A percentile compares a stretch with the other conserved stretches of the same genome.
phyloP scores from a whole-genome alignment of 768 basidiomycete genomes.

The Tricholoma matsutake region DNA sequence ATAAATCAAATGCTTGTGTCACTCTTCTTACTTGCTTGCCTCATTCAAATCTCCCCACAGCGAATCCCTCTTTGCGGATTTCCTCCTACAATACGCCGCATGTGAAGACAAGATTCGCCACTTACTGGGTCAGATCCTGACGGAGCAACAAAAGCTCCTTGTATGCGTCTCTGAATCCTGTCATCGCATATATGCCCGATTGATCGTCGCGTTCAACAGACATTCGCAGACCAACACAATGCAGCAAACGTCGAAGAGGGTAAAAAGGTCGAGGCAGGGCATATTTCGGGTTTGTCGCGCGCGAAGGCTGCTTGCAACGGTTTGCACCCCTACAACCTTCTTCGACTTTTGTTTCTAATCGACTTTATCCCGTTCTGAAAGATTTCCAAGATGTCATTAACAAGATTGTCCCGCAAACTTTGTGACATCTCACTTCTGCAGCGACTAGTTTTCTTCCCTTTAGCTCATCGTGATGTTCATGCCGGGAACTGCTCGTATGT shows the following conservation, averaged over 20 bases:
- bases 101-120: slow-evolving; percentile 22
- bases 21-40: neutral
- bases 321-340: neutral
- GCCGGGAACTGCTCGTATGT: neutral
- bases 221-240: slow-evolving; percentile 5
- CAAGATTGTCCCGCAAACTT: slow-evolving; percentile 11
- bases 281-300: slow-evolving; percentile 17
- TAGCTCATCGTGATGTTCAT: neutral
- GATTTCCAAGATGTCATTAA: slow-evolving; percentile 15
- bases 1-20: slow-evolving; percentile 12
- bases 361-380: slow-evolving; percentile 4
- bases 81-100: slow-evolving; percentile 21
- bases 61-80: slow-evolving; percentile 17
- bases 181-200: neutral
- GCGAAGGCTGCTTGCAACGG: slow-evolving; percentile 17
- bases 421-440: neutral
- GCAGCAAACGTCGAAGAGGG: slow-evolving; percentile 9
- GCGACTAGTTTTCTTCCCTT: neutral
- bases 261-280: slow-evolving; percentile 12
- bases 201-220: slow-evolving; percentile 4
- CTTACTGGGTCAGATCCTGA: slow-evolving; percentile 19
- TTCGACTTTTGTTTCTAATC: neutral
- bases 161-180: slow-evolving; percentile 3
- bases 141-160: slow-evolving; percentile 21
- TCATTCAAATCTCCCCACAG: slow-evolving; percentile 7